Evolutionary conservation across 169 alveolate species (phyloP), one percentile per base, ranked within the genome.

Genomic region (Toxoplasma gondii): DNA sequence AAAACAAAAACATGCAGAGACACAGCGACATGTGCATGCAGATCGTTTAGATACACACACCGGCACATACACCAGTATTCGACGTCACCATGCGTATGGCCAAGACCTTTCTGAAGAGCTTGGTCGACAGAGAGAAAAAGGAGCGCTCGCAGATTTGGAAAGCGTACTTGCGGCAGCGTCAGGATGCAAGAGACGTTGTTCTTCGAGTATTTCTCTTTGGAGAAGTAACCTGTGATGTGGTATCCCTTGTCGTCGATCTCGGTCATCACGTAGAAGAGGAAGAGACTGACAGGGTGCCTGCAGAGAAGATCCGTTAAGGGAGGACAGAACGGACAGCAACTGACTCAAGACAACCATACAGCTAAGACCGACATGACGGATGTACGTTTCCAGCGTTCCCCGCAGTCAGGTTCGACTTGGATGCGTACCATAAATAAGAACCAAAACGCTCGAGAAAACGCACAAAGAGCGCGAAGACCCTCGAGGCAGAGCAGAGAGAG

Each of bases 241-340:
- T 97, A 98, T 27, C 99, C 99, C 67, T 92, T 74, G 95, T 97
- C 94, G 88, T 97, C 91, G 93, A 96, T 88, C 96, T 99, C 99
- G 24, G 99, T 97, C 95, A 99, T 96, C 64, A 99, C 98, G 96
- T 99, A 99, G 94, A 99, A 99, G 67, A 99, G 96, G 95, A 99
- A 99, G 39, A 97, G 94, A 67, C 93, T 96, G 34, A 97, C 98
- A 10, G 98, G 94, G 94, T 97, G 98, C 91, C 96, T 93, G 91
- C 80, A 82, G 45, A 84, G 74, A 49, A 44, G 41, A 87, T 12
- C 58, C 58, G 22, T 34, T 53, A 44, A 54, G 43, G 22, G 69
- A 92, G 38, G 64, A 38, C 45, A 49, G 58, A 4, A 49, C 64
- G 78, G 74, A 44, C 36, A 45, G 38, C 22, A 45, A 67, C 38